phyloP scores from a whole-genome alignment of 257 asterid species.

The Fraxinus quadrangulata region DNA sequence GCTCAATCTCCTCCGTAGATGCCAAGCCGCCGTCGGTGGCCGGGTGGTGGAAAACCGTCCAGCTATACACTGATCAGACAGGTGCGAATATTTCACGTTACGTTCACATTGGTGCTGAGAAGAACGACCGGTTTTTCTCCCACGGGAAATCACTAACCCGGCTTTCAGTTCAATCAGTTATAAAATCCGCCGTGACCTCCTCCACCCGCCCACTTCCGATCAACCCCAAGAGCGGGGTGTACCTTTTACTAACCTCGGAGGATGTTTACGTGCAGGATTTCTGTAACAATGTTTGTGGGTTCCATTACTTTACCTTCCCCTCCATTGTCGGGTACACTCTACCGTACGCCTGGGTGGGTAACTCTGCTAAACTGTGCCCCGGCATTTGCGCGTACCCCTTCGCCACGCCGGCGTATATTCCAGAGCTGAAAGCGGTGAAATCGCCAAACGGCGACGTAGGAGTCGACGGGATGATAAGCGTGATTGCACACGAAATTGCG shows the following conservation, averaged over 20 bases:
- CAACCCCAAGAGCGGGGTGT: slow-evolving; percentile 70
- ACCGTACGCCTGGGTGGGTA: slow-evolving; percentile 95
- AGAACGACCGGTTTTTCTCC: slow-evolving; percentile 65
- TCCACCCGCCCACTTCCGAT: slow-evolving; percentile 67
- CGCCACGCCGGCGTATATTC: slow-evolving; percentile 70
- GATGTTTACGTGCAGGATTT: slow-evolving; percentile 78
- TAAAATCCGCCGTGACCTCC: slow-evolving; percentile 66
- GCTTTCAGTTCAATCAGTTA: slow-evolving; percentile 64
- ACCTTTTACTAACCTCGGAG: slow-evolving; percentile 68
- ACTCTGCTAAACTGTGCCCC: slow-evolving; percentile 74
- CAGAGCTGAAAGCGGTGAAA: slow-evolving; percentile 55
- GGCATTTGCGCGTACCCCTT: slow-evolving; percentile 83
- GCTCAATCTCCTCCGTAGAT: slow-evolving; percentile 60
- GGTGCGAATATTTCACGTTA: slow-evolving; percentile 58
- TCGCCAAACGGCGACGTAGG: slow-evolving; percentile 82
- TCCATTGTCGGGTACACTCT: slow-evolving; percentile 90
- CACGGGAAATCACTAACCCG: slow-evolving; percentile 71
- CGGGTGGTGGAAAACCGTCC: slow-evolving; percentile 89
- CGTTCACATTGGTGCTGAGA: slow-evolving; percentile 63
- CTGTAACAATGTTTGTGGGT: slow-evolving; percentile 75
- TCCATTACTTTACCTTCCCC: slow-evolving; percentile 84
- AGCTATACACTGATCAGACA: slow-evolving; percentile 74
- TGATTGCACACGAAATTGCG: slow-evolving; percentile 86
- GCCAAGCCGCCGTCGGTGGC: slow-evolving; percentile 62
- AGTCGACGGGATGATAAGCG: slow-evolving; percentile 88